Base-by-base conservation (phyloP, 495 filamentous ascomycete genomes). In the Hypoxylon cercidicola region DNA sequence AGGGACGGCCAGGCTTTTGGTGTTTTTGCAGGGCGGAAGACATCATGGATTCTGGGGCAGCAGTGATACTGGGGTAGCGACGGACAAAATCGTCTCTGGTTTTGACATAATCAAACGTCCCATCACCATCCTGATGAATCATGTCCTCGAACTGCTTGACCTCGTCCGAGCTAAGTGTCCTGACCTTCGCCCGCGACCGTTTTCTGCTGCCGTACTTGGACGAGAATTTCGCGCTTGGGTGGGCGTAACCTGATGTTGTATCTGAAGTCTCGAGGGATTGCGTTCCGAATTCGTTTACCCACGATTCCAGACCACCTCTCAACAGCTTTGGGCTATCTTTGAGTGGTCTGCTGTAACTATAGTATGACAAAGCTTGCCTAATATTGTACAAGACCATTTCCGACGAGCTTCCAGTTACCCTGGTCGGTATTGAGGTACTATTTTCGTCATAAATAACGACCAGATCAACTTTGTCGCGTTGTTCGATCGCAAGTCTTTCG, bases 391-490 rank as follows among this genome's bases (percentile, higher is more conserved):
- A 75, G 43, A 88, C 82, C 41, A 81, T 82, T 25, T 85, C 80
- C 16, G 85, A 47, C 66, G 84, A 44, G 75, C 69, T 64, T 15
- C 62, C 63, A 10, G 58, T 58, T 78, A 65, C 78, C 75, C 45
- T 80, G 75, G 32, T 77, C 77, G 50, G 80, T 74, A 74, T 76
- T 50, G 74, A 62, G 79, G 78, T 68, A 78, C 67, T 90, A 23
- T 76, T 76, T 66, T 92, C 85, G 72, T 99, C 93, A 72, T 98
- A 96, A 68, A 96, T 96, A 1, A 98, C 91, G 20, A 98, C 83
- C 51, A 96, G 71, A 68, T 97, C 93, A 69, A 88, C 97, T 62
- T 90, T 84, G 63, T 95, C 82, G 20, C 95, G 85, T 48, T 83
- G 82, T 35, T 90, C 87, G 61, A 96, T 96, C 15, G 92, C 77